These are phyloP conservation scores for Hyphodiscus sp. DNA, from an alignment of 2,329 filamentous ascomycete genomes.

Conservation along the genomic window DNA sequence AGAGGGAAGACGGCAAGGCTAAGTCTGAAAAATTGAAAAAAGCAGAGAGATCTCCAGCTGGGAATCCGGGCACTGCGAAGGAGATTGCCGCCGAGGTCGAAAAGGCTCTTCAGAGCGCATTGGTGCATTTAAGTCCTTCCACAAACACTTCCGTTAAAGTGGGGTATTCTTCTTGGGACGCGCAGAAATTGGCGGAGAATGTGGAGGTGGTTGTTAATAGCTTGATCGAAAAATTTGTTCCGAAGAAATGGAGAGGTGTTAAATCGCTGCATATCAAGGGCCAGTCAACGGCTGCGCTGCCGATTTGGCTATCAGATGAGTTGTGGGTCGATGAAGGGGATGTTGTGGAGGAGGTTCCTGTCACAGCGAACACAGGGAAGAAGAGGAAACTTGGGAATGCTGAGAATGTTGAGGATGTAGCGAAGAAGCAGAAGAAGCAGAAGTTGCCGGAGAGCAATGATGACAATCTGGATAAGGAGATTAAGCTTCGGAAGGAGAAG, in stretches of 20 bases:
- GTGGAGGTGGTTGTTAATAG: slow-evolving; percentile 62
- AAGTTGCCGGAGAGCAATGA: slow-evolving; percentile 29
- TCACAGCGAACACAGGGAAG: slow-evolving; percentile 5
- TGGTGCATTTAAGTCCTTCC: slow-evolving; percentile 72
- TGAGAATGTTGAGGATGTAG: not conserved
- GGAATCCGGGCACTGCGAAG: slow-evolving; percentile 9
- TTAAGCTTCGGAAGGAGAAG: slow-evolving; percentile 30
- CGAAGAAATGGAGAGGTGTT: slow-evolving; percentile 83
- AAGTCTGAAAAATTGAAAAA: slow-evolving; percentile 53
- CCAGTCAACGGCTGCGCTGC: slow-evolving; percentile 77
- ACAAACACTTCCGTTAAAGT: slow-evolving; percentile 77
- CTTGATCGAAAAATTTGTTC: slow-evolving; percentile 72
- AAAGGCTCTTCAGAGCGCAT: slow-evolving; percentile 67
- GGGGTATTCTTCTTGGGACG: slow-evolving; percentile 65
- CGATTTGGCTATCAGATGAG: slow-evolving; percentile 91
- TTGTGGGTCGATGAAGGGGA: slow-evolving; percentile 78
- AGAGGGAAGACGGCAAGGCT: slow-evolving; percentile 53
- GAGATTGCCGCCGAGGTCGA: slow-evolving; percentile 76
- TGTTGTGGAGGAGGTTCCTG: slow-evolving; percentile 53
- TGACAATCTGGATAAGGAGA: slow-evolving; percentile 31
- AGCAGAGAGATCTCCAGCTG: slow-evolving; percentile 34
- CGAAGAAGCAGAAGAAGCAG: slow-evolving; percentile 31
- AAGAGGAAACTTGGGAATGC: slow-evolving; percentile 8
- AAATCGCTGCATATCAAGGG: slow-evolving; percentile 86
- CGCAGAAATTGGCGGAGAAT: slow-evolving; percentile 76